These are phyloP conservation scores for Candida smagusa DNA, from an alignment of 1,139 yeast species.

Conservation along the genomic window DNA sequence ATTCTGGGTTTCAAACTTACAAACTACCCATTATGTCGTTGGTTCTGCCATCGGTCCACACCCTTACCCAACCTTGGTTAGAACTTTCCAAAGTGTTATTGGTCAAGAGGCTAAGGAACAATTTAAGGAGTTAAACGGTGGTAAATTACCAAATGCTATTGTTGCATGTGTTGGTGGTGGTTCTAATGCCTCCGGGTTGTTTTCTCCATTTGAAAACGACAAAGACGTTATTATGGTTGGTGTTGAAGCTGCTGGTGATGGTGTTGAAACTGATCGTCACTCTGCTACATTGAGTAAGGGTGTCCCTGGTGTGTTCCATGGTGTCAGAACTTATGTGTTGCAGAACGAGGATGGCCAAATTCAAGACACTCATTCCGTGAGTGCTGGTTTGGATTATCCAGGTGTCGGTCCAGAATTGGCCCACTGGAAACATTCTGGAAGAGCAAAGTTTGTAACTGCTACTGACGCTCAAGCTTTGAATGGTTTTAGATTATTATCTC, in stretches of 20 bases:
- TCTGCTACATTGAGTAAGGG: constrained; percentile 94
- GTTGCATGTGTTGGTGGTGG: constrained; percentile 99
- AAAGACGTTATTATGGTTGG: constrained; percentile 76
- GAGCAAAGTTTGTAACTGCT: constrained; percentile 89
- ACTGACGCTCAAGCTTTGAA: constrained; percentile 89
- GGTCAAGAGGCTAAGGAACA: constrained; percentile 94
- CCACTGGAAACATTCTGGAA: constrained; percentile 88
- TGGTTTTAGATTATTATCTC: constrained; percentile 85
- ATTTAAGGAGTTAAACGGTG: constrained; percentile 71
- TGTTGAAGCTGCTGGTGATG: constrained; percentile 99
- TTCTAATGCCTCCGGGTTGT: constrained; percentile 93
- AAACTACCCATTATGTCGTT: constrained; percentile 87
- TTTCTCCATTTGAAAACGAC: constrained; percentile 89
- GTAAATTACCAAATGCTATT: constrained; percentile 85
- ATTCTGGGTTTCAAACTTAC: constrained; percentile 86
- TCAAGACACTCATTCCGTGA: constrained; percentile 94
- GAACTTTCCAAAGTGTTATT: constrained; percentile 97
- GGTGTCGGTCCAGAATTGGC: constrained; percentile 99
- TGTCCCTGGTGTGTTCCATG: constrained; percentile 96
- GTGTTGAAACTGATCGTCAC: constrained; percentile 79
- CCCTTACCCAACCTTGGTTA: constrained; percentile 95
- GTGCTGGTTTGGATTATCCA: constrained; percentile 98
- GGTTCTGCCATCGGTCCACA: constrained; percentile 99
- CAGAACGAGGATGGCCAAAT: constrained; percentile 94
- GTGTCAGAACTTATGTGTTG: constrained; percentile 89